Conservation (phyloP, 768 basidiomycete species). For the Clathrus columnatus region DNA sequence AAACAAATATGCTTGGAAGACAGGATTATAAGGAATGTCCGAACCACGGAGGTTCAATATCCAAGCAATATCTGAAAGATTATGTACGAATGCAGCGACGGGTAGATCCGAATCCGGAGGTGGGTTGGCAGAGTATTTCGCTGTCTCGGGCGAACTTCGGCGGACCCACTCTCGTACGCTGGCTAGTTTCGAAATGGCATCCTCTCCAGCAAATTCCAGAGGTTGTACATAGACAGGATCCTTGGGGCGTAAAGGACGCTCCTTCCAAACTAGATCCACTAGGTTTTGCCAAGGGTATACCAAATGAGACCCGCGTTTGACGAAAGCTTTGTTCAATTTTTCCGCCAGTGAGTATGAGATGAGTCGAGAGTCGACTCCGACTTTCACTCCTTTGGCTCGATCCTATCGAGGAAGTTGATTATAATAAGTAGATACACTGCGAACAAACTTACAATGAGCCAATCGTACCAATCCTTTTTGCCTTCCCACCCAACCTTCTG, state of each 20-base stretch:
- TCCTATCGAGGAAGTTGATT: conserved; percentile 23
- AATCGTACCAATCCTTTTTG: conserved; percentile 73
- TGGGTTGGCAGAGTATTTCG: conserved; percentile 52
- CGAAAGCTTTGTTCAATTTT: conserved; percentile 48
- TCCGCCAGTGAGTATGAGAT: conserved; percentile 65
- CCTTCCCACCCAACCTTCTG: conserved; percentile 47
- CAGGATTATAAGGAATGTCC: conserved; percentile 87
- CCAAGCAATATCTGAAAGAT: conserved; percentile 64
- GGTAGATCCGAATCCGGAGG: conserved; percentile 56
- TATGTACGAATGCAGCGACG: conserved; percentile 58
- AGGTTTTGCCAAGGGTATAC: conserved; percentile 79
- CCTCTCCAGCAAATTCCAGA: conserved; percentile 59
- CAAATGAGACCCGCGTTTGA: conserved; percentile 49
- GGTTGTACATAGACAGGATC: conserved; percentile 60
- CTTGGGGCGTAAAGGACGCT: conserved; percentile 61
- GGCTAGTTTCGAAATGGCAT: conserved; percentile 61
- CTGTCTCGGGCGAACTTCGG: conserved; percentile 46
- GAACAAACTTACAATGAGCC: conserved; percentile 47
- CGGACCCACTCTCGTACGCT: conserved; percentile 65
- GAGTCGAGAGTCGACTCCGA: conserved; percentile 84
- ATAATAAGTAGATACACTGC: background rate
- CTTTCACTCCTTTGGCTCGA: conserved; percentile 35
- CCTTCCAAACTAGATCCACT: conserved; percentile 73
- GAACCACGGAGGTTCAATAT: conserved; percentile 81
- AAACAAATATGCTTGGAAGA: conserved; percentile 84